These are phyloP conservation scores for Pseudocercospora cruenta DNA, from an alignment of 2,329 filamentous ascomycete species.

Conservation along the genomic window DNA sequence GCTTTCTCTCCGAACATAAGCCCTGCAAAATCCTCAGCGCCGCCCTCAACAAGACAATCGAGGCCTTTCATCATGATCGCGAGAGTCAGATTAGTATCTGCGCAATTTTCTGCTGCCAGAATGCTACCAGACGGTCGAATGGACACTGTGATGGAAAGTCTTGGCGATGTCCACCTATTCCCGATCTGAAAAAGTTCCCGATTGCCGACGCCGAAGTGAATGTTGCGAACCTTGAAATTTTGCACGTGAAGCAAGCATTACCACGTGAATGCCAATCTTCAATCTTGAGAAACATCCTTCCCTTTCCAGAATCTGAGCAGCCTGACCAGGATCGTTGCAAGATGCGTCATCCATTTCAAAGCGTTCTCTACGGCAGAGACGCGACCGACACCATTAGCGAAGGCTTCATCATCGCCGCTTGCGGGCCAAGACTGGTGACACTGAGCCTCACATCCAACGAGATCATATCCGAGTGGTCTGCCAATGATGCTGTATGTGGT, in stretches of 20 bases:
- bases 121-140: neutral
- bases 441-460: conserved; percentile 63
- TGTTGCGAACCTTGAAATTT: neutral
- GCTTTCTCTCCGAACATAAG: neutral
- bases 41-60: neutral
- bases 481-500: conserved; percentile 17
- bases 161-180: conserved; percentile 8
- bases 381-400: conserved; percentile 22
- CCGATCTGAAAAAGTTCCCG: neutral
- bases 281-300: neutral
- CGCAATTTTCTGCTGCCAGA: neutral
- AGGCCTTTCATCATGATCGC: neutral
- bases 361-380: conserved; percentile 37
- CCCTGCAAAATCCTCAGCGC: neutral
- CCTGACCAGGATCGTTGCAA: neutral
- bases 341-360: conserved; percentile 49
- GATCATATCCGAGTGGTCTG: conserved; percentile 65
- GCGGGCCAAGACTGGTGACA: conserved; percentile 71
- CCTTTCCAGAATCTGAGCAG: neutral
- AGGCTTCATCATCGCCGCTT: conserved; percentile 70
- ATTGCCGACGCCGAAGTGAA: neutral
- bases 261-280: neutral
- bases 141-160: conserved; percentile 17
- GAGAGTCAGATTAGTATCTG: neutral
- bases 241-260: neutral